Base-by-base conservation (phyloP, 257 asterid genomes). In the Forsythia suspensa region DNA sequence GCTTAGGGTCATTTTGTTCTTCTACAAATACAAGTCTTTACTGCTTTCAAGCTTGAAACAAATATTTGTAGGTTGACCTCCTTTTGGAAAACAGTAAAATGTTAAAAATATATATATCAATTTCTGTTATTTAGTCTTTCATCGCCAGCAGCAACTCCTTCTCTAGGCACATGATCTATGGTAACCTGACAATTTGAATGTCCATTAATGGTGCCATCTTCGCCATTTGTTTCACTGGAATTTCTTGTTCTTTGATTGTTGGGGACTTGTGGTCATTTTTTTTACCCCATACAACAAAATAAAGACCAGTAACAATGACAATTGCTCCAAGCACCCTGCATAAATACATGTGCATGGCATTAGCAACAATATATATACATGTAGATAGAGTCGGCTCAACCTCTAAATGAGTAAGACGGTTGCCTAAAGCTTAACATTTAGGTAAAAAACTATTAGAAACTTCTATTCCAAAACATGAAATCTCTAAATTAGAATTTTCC, bases 241-340 rank as follows among this genome's bases (percentile, higher is more conserved):
- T 39, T 70, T 65, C 79, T 79, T 82, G 70, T 41, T 67, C 87
- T 67, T 82, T 90, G 3, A 34, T 69, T 3, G 76, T 39, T 55
- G 85, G 80, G 34, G 92, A 57, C 66, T 86, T 67, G 46, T 89
- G 85, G 81, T 95, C 99, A 8, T 91, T 87, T 72, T 88, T 83
- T 79, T 95, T 95, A 42, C 98, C 96, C 97, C 99, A 95, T 11
- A 95, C 92, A 15, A 95, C 98, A 40, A 92, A 88, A 75, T 95
- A 95, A 48, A 95, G 97, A 20, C 99, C 97, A 4, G 86, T 43
- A 59, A 95, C 94, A 3, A 95, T 95, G 41, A 91, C 88, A 40
- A 84, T 46, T 43, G 99, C 99, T 24, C 99, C 99, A 20, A 92
- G 71, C 73, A 93, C 79, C 95, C 98, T 95, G 87, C 72, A 76